Conservation (phyloP, 495 filamentous ascomycete species). For the Hyaloscypha variabilis region DNA sequence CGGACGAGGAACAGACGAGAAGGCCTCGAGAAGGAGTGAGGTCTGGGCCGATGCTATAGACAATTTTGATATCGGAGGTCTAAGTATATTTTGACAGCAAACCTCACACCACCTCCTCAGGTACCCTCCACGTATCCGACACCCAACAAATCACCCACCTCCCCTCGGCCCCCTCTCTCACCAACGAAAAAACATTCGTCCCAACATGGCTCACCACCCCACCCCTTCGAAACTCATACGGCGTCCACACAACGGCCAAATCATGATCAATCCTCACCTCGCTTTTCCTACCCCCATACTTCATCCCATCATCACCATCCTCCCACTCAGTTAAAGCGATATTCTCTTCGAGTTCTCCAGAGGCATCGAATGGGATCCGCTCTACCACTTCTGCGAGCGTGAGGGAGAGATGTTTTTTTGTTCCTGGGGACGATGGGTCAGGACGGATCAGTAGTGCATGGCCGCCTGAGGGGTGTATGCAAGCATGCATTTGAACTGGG, state of each 20-base stretch:
- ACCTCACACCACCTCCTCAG: neutral
- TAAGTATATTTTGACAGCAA: too few species aligned
- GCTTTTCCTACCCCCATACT: neutral
- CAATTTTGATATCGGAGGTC: too few species aligned
- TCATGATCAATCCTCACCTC: neutral
- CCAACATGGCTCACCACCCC: neutral
- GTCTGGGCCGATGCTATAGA: too few species aligned
- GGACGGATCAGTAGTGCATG: neutral
- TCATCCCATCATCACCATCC: neutral
- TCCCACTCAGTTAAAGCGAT: neutral
- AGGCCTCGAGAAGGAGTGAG: too few species aligned
- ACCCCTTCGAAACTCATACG: neutral
- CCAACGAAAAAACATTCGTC: slow-evolving; percentile 1
- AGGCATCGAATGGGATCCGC: neutral
- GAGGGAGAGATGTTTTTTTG: neutral
- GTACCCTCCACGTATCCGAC: neutral
- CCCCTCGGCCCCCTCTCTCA: neutral
- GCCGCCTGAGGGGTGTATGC: neutral
- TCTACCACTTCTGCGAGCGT: neutral
- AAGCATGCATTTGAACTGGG: neutral
- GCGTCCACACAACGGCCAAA: slow-evolving; percentile 5
- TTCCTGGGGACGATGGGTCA: neutral
- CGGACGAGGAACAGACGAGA: too few species aligned
- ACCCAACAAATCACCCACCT: neutral
- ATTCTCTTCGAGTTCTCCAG: neutral